These are phyloP conservation scores for Phytopythium sindhum DNA, from an alignment of 352 stramenopile species.

Conservation along the genomic window DNA sequence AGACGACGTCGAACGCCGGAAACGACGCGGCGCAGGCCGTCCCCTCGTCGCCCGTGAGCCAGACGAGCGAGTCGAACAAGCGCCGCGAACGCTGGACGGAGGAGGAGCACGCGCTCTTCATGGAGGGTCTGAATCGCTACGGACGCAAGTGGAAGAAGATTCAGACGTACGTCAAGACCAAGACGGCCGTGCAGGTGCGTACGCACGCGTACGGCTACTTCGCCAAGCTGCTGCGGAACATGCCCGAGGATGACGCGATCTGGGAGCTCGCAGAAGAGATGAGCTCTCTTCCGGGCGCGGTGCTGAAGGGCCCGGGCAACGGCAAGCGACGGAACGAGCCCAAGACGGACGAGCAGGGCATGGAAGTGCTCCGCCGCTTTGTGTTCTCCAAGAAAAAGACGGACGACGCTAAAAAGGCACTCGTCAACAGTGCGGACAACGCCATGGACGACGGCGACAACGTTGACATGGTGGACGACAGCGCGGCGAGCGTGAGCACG, in stretches of 20 bases:
- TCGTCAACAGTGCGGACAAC: constrained; percentile 9
- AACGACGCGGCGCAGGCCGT: constrained; percentile 21
- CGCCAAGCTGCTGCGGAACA: constrained; percentile 81
- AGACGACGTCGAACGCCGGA: constrained; percentile 16
- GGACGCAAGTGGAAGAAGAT: constrained; percentile 89
- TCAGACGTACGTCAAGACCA: constrained; percentile 82
- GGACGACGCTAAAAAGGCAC: constrained; percentile 45
- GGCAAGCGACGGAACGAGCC: constrained; percentile 75
- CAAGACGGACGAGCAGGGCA: constrained; percentile 82
- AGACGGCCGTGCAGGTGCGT: constrained; percentile 81
- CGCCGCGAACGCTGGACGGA: constrained; percentile 80
- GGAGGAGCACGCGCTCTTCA: constrained; percentile 79
- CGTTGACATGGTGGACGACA: constrained; percentile 25
- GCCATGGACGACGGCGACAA: constrained; percentile 27
- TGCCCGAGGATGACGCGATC: constrained; percentile 79
- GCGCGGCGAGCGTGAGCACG: background rate
- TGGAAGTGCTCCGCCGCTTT: constrained; percentile 80
- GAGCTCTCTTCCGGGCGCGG: constrained; percentile 67
- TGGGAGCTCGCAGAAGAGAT: constrained; percentile 81
- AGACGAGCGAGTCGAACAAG: constrained; percentile 63
- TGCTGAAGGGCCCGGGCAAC: constrained; percentile 72
- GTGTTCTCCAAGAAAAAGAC: constrained; percentile 80
- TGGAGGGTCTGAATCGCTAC: constrained; percentile 84
- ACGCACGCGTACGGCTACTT: constrained; percentile 89
- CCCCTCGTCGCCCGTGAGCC: constrained; percentile 48